Percentiles rank a stretch among this genome's conserved stretches.
phyloP scores from a whole-genome alignment of 345 rosid genomes.

The Camelina hispida region DNA sequence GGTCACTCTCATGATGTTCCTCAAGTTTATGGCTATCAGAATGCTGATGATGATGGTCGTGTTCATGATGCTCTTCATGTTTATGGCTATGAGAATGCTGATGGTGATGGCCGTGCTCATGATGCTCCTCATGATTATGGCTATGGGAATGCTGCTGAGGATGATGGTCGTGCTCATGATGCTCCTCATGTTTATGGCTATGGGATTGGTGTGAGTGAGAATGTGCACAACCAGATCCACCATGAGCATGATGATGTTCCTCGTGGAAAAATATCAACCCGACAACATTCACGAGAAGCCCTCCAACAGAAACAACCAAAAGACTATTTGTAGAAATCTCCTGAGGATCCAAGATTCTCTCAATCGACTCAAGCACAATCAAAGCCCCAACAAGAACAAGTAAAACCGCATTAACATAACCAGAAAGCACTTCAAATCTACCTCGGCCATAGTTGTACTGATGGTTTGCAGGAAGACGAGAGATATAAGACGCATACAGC shows the following conservation, averaged over 20 bases:
- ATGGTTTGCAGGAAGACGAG: slow-evolving; percentile 83
- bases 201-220: slow-evolving; percentile 60
- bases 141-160: slow-evolving; percentile 27
- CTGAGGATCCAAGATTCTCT: slow-evolving; percentile 96
- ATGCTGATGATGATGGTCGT: neutral
- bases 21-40: neutral
- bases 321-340: slow-evolving; percentile 91
- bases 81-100: slow-evolving; percentile 15
- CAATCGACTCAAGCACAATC: slow-evolving; percentile 90
- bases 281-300: slow-evolving; percentile 80
- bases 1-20: neutral
- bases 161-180: slow-evolving; percentile 46
- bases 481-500: slow-evolving; percentile 88
- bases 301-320: slow-evolving; percentile 86
- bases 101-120: neutral
- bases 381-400: slow-evolving; percentile 88
- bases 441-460: slow-evolving; percentile 97
- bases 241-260: slow-evolving; percentile 99
- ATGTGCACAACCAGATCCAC: slow-evolving; percentile 79
- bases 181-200: slow-evolving; percentile 45
- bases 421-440: slow-evolving; percentile 91
- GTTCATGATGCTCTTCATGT: neutral
- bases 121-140: slow-evolving; percentile 9
- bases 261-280: slow-evolving; percentile 96
- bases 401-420: slow-evolving; percentile 92